A percentile compares a stretch with the other conserved stretches of the same genome.
These are phyloP conservation scores for Zygotorulaspora sp. DNA, from an alignment of 805 yeast genomes.

Conservation along the genomic window DNA sequence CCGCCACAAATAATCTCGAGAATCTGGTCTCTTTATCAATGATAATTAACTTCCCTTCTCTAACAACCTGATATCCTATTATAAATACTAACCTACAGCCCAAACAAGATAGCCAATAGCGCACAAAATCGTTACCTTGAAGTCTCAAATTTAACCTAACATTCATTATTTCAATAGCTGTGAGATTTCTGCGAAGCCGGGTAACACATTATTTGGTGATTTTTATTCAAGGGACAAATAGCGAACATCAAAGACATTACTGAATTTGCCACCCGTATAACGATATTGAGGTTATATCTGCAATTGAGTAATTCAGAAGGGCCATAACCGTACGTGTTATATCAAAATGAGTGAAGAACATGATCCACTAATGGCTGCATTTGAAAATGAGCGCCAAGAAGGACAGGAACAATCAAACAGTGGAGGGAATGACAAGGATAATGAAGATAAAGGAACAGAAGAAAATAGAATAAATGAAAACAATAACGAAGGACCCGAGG, in stretches of 20 bases:
- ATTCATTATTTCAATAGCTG: not conserved
- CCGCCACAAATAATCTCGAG: no score
- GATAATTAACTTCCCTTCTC: no score
- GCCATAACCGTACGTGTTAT: not conserved
- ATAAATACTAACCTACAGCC: no score
- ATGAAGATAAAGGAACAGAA: slow-evolving; percentile 6
- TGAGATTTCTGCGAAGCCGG: not conserved
- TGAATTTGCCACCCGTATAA: slow-evolving; percentile 10
- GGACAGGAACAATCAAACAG: slow-evolving; percentile 3
- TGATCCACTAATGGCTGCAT: slow-evolving; percentile 74
- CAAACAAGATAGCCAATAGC: no score
- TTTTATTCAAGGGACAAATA: slow-evolving; percentile 1
- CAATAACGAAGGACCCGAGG: slow-evolving; percentile 8
- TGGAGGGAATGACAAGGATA: slow-evolving; percentile 10
- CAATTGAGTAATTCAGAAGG: no score
- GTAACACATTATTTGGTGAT: not conserved
- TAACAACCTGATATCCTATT: no score
- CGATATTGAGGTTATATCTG: no score
- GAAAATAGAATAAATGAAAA: slow-evolving; percentile 2
- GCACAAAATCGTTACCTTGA: no score
- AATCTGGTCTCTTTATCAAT: no score
- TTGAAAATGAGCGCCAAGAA: slow-evolving; percentile 27
- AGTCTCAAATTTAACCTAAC: no score
- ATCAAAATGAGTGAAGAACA: slow-evolving; percentile 54
- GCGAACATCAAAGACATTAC: not conserved